These are phyloP conservation scores for Zangia roseola DNA, from an alignment of 768 basidiomycete species.

Conservation along the genomic window DNA sequence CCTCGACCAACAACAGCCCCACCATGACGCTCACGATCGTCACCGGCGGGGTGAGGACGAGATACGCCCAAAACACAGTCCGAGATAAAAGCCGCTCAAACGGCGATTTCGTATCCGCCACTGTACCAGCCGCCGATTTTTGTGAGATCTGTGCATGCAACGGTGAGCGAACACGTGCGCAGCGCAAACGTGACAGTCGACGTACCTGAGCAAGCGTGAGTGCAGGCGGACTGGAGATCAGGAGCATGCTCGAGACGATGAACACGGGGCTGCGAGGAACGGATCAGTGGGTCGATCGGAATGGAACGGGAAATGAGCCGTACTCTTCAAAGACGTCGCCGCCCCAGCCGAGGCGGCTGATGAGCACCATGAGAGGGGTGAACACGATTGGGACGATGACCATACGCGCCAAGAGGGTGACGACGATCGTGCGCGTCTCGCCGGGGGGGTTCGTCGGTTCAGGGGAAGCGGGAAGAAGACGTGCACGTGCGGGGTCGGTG, in stretches of 20 bases:
- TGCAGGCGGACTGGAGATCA: slow-evolving; percentile 83
- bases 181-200: slow-evolving; percentile 22
- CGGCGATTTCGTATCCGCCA: slow-evolving; percentile 9
- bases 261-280: slow-evolving; percentile 68
- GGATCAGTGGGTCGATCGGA: background rate
- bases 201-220: slow-evolving; percentile 59
- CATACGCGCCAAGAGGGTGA: slow-evolving; percentile 86
- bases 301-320: slow-evolving; percentile 32
- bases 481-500: background rate
- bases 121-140: background rate
- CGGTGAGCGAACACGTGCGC: background rate
- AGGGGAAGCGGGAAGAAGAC: background rate
- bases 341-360: slow-evolving; percentile 47
- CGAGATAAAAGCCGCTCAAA: slow-evolving; percentile 90
- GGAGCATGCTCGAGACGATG: slow-evolving; percentile 77
- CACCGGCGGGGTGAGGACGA: slow-evolving; percentile 82
- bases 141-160: slow-evolving; percentile 21
- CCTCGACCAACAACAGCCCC: slow-evolving; percentile 60
- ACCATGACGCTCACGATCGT: slow-evolving; percentile 75
- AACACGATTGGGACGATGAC: slow-evolving; percentile 76
- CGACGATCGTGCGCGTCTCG: slow-evolving; percentile 80
- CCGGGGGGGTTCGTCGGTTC: slow-evolving; percentile 41
- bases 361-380: slow-evolving; percentile 70
- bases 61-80: slow-evolving; percentile 94
- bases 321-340: slow-evolving; percentile 69